Evolutionary conservation across 768 basidiomycete species (phyloP).

Genomic region (Mycena albidolilacea): DNA sequence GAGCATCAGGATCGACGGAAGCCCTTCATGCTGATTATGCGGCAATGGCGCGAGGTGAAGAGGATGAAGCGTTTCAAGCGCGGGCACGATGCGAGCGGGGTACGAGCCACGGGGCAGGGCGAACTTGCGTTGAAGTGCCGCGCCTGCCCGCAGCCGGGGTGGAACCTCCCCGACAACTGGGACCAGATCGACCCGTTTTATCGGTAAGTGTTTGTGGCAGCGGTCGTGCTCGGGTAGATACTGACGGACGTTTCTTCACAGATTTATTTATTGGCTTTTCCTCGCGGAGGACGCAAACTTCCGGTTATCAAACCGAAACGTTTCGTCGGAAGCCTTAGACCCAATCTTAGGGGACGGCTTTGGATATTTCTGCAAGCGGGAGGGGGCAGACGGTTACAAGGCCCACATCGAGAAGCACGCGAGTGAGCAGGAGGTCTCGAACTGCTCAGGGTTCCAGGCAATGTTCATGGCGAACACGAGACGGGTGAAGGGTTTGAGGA

Average conservation of each 20-base stretch:
- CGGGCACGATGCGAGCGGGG: background rate
- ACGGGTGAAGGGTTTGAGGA: background rate
- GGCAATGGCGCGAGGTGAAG: background rate
- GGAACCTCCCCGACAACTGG: background rate
- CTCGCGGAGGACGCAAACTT: background rate
- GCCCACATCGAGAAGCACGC: background rate
- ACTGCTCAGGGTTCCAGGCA: background rate
- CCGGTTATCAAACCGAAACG: background rate
- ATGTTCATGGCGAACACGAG: background rate
- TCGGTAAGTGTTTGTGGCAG: background rate
- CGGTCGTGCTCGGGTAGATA: too few relatives aligned
- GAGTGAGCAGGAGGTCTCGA: background rate
- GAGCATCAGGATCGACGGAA: background rate
- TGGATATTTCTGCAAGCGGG: background rate
- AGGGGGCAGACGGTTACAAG: background rate
- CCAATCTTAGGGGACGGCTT: background rate
- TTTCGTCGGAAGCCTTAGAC: background rate
- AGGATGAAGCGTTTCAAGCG: background rate
- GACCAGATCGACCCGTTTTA: background rate
- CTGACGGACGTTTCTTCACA: background rate
- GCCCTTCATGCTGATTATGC: background rate
- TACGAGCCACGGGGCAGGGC: background rate
- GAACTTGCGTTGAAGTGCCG: too few relatives aligned
- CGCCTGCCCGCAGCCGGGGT: background rate
- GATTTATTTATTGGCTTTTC: background rate